A percentile compares a stretch with the other conserved stretches of the same genome.
Conservation (phyloP, 2,329 filamentous ascomycete species). For the Drechslerella dactyloides region DNA sequence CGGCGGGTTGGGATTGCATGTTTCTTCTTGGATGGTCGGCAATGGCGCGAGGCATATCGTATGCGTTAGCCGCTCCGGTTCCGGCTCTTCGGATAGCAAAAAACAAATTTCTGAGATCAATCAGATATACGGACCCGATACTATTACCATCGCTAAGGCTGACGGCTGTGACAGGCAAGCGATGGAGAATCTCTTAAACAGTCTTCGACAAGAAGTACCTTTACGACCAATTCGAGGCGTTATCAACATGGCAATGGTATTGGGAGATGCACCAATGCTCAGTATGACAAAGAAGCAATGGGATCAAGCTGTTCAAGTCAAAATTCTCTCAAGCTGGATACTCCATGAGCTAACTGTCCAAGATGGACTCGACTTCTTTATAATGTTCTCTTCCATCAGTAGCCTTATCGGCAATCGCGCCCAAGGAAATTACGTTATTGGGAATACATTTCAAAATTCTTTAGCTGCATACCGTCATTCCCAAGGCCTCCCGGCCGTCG, state of each 20-base stretch:
- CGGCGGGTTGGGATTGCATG: conserved; percentile 20
- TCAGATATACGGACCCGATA: conserved; percentile 7
- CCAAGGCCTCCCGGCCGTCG: conserved; percentile 20
- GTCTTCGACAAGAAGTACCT: conserved; percentile 6
- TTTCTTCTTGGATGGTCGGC: conserved; percentile 20
- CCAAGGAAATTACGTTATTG: conserved; percentile 55
- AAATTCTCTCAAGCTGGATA: conserved; percentile 51
- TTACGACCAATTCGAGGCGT: conserved; percentile 41
- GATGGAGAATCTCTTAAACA: conserved; percentile 7
- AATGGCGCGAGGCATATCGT: conserved; percentile 16
- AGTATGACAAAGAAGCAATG: conserved; percentile 53
- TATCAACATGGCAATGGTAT: conserved; percentile 51
- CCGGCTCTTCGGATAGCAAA: conserved; percentile 14
- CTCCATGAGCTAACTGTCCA: conserved; percentile 44
- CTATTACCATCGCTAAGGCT: conserved; percentile 13
- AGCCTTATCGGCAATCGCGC: conserved; percentile 53
- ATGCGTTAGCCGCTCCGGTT: conserved; percentile 16
- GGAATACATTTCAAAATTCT: conserved; percentile 54
- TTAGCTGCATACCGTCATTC: conserved; percentile 45
- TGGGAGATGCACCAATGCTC: conserved; percentile 49
- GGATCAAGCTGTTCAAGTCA: conserved; percentile 51
- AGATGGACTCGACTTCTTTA: conserved; percentile 51
- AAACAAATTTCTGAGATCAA: conserved; percentile 23
- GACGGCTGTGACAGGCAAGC: conserved; percentile 20
- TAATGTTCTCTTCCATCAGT: conserved; percentile 54